phyloP scores from a whole-genome alignment of 768 basidiomycete species.

The Pholiota molesta region DNA sequence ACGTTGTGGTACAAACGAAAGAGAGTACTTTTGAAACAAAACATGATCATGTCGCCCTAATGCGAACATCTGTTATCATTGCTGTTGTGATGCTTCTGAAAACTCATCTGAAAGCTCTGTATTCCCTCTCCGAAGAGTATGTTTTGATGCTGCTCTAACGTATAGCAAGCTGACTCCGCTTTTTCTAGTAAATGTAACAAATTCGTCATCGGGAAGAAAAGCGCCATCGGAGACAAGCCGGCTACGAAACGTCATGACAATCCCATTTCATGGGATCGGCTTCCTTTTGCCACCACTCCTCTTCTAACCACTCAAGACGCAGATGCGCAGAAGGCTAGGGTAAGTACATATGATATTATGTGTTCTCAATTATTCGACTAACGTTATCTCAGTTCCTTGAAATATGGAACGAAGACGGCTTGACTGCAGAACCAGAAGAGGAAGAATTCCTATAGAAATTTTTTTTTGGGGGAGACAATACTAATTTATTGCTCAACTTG shows the following conservation, averaged over 20 bases:
- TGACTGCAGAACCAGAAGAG: constrained; percentile 66
- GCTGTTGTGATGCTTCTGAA: constrained; percentile 90
- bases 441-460: constrained; percentile 33
- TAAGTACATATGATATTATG: constrained; percentile 37
- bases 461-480: too few relatives aligned
- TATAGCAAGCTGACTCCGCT: neutral
- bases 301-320: constrained; percentile 67
- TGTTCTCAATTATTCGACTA: neutral
- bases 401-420: constrained; percentile 83
- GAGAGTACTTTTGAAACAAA: constrained; percentile 2
- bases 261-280: constrained; percentile 71
- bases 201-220: constrained; percentile 88
- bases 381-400: constrained; percentile 59
- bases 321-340: constrained; percentile 61
- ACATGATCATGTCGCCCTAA: constrained; percentile 35
- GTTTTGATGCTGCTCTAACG: constrained; percentile 28
- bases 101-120: constrained; percentile 79
- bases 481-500: neutral
- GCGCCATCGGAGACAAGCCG: constrained; percentile 82
- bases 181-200: constrained; percentile 85
- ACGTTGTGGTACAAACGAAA: neutral
- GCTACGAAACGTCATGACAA: constrained; percentile 63
- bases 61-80: constrained; percentile 75
- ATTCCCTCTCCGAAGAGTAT: constrained; percentile 91
- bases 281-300: constrained; percentile 66